Evolutionary conservation across 768 basidiomycete species (phyloP), one percentile per base, ranked within the genome.

Genomic region (Phylloporus rhodoxanthus): DNA sequence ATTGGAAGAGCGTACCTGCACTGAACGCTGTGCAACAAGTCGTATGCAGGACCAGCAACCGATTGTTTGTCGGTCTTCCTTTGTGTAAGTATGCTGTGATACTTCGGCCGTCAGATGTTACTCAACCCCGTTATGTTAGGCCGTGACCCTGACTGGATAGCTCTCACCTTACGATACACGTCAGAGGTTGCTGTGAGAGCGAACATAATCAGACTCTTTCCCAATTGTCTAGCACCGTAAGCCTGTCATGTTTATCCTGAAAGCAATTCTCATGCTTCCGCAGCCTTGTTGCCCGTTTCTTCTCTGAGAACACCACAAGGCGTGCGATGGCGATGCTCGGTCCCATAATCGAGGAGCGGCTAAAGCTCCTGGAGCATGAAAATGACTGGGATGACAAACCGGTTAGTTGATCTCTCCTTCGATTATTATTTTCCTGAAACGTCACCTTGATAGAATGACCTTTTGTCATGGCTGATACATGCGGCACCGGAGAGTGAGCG

Each of bases 51-150:
- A 62, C 67, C 3, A 72, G 65, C 47, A 78, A 75, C 53, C 70
- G 80, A 11, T 47, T 74, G 3, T 76, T 80, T 49, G 72, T 80
- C 15, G 79, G 78, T 0, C 59, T 70, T 29, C 75, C 76, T 7
- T 41, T 75, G 7, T 79, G 77, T 76, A 40, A 17, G 45, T 36
- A 23, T 23, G 17, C 15, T 8, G 26, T 32, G 20, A 20, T 23
- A 10, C 21, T 25, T 47, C 36, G 10, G 33, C 14, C 37, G 26
- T 2, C n/a, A 5, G 21, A 33, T 44, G 42, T 17, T 19, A 20
- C 26, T 48, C 47, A n/a, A 15, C 26, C 33, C 38, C 30, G 43
- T 8, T 13, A 42, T 45, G 28, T 26, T 28, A 51, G 50, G 50
- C 56, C 68, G 73, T 11, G 56, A 75, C 43, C 54, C 61, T 8